phyloP scores from a whole-genome alignment of 371 early-diverging fungal species.

The Circinella minor region DNA sequence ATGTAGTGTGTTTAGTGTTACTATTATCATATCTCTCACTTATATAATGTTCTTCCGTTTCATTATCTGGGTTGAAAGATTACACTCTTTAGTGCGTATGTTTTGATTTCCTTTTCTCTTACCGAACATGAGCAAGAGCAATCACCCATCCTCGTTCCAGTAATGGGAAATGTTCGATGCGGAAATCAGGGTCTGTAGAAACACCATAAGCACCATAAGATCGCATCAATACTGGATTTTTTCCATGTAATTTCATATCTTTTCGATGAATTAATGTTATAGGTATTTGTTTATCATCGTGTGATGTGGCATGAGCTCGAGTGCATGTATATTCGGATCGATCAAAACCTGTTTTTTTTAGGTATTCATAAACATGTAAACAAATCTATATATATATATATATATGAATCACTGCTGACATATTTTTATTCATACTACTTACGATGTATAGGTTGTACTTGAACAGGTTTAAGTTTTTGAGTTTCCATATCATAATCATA shows the following conservation, averaged over 20 bases:
- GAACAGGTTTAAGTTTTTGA: conserved; percentile 46
- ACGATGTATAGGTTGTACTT: conserved; percentile 60
- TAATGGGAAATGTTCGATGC: conserved; percentile 79
- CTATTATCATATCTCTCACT: no score
- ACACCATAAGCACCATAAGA: conserved; percentile 91
- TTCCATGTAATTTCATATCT: conserved; percentile 49
- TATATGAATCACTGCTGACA: no score
- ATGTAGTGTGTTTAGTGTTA: neutral
- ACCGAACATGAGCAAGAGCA: conserved; percentile 85
- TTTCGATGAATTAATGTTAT: conserved; percentile 73
- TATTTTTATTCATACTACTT: conserved; percentile 11
- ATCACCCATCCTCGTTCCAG: conserved; percentile 84
- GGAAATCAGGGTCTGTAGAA: conserved; percentile 78
- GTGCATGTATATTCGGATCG: conserved; percentile 54
- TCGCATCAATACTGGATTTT: conserved; percentile 76
- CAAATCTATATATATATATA: no score
- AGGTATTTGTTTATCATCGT: conserved; percentile 60
- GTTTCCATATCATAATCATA: conserved; percentile 73
- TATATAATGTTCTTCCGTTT: no score
- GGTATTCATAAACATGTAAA: no score
- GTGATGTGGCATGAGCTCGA: conserved; percentile 54
- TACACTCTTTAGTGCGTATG: neutral
- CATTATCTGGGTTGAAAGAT: neutral
- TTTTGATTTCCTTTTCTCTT: conserved; percentile 17
- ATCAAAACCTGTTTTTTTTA: conserved; percentile 46